A percentile compares a stretch with the other conserved stretches of the same genome.
These are phyloP conservation scores for Cornus controversa DNA, from an alignment of 148 eudicot genomes.

Conservation along the genomic window DNA sequence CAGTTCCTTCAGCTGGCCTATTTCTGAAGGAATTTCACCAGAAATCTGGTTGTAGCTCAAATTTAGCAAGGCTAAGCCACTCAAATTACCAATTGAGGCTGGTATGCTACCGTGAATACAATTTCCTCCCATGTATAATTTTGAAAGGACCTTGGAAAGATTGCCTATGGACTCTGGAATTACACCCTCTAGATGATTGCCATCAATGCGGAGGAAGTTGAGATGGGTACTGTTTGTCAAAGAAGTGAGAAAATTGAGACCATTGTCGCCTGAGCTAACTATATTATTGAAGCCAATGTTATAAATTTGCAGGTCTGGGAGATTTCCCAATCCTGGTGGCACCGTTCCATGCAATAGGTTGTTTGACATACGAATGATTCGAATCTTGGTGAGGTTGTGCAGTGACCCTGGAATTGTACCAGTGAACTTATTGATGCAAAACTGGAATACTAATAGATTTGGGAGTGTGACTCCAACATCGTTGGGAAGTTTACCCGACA, in stretches of 20 bases:
- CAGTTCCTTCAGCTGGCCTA: constrained; percentile 24
- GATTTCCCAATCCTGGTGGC: no score
- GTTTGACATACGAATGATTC: no score
- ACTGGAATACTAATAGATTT: constrained; percentile 26
- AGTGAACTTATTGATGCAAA: constrained; percentile 36
- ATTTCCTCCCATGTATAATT: constrained; percentile 30
- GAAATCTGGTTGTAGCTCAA: background rate
- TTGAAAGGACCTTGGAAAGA: background rate
- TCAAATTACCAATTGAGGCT: background rate
- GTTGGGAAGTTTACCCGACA: constrained; percentile 16
- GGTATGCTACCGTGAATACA: background rate
- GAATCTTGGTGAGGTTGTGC: no score
- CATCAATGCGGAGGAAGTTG: constrained; percentile 33
- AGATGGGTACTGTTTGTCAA: background rate
- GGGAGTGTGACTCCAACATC: constrained; percentile 35
- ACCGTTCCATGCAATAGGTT: no score
- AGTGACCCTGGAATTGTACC: constrained; percentile 16
- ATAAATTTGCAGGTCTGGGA: no score
- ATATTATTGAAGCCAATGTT: background rate
- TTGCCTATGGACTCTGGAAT: constrained; percentile 43
- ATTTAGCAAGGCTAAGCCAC: background rate
- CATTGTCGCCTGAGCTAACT: constrained; percentile 26
- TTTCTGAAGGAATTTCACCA: background rate
- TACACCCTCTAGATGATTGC: constrained; percentile 30
- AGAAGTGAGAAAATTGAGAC: constrained; percentile 29